Evolutionary conservation across 2,329 filamentous ascomycete genomes (phyloP).

Genomic region (Dothiorella sarmentorum): DNA sequence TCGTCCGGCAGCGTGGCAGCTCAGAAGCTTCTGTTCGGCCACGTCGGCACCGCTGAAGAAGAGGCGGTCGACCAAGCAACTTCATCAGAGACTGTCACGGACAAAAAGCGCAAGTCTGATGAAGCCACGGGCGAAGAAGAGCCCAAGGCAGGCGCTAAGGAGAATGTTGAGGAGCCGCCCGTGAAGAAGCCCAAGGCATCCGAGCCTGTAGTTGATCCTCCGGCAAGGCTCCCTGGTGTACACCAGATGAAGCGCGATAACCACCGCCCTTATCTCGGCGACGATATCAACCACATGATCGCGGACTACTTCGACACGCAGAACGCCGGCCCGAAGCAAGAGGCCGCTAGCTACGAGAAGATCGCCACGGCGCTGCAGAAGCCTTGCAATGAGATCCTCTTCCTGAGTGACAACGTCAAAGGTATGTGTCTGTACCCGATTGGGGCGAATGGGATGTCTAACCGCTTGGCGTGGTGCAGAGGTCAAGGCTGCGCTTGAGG

Average conservation of each 20-base stretch:
- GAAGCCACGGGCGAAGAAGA: constrained; percentile 19
- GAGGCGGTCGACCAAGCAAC: background rate
- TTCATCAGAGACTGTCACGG: constrained; percentile 13
- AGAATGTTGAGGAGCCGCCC: background rate
- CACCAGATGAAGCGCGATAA: constrained; percentile 28
- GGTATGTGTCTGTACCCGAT: constrained; percentile 33
- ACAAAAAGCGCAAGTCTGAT: constrained; percentile 22
- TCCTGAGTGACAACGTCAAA: constrained; percentile 75
- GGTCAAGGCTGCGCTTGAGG: constrained; percentile 43
- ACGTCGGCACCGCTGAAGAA: constrained; percentile 39
- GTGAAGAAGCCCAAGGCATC: constrained; percentile 14
- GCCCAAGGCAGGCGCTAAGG: constrained; percentile 7
- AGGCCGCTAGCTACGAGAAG: constrained; percentile 62
- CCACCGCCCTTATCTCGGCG: constrained; percentile 20
- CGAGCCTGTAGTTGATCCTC: background rate
- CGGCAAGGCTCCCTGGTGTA: background rate
- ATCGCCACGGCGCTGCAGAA: constrained; percentile 55
- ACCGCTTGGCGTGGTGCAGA: constrained; percentile 32
- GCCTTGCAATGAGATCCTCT: constrained; percentile 59
- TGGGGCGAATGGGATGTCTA: constrained; percentile 15
- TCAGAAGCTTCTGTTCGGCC: constrained; percentile 74
- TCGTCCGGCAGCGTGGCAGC: constrained; percentile 77
- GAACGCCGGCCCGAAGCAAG: constrained; percentile 72
- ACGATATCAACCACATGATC: constrained; percentile 40
- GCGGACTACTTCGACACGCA: constrained; percentile 65